Evolutionary conservation across 2,329 filamentous ascomycete genomes (phyloP).

Genomic region (Phaeosphaeria sp.): DNA sequence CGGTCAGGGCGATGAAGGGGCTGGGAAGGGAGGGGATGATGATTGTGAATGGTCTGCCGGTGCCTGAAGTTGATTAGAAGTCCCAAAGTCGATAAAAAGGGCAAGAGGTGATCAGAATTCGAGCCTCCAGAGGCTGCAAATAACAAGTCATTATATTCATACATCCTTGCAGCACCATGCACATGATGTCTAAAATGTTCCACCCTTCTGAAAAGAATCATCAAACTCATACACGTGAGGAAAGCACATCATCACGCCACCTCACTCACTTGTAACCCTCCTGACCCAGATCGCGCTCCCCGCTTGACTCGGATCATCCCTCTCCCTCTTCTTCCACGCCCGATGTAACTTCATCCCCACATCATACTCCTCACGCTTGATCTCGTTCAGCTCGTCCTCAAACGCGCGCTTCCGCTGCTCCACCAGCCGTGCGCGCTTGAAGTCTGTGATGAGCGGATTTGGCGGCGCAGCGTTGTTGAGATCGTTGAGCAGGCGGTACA

Average conservation of each 20-base stretch:
- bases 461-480: conserved; percentile 42
- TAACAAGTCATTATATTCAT: neutral
- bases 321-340: conserved; percentile 48
- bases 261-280: conserved; percentile 38
- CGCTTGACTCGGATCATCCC: conserved; percentile 40
- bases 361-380: conserved; percentile 48
- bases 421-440: conserved; percentile 40
- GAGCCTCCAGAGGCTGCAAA: neutral
- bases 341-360: conserved; percentile 49
- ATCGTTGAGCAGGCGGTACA: conserved; percentile 44
- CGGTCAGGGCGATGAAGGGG: conserved; percentile 69
- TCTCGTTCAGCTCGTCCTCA: conserved; percentile 47
- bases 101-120: conserved; percentile 51
- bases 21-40: conserved; percentile 71
- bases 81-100: too few relatives aligned
- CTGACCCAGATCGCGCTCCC: conserved; percentile 49
- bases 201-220: neutral
- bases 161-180: neutral
- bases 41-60: conserved; percentile 76
- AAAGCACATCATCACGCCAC: neutral
- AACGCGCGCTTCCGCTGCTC: conserved; percentile 46
- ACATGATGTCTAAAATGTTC: neutral
- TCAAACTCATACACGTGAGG: neutral
- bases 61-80: conserved; percentile 71
- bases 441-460: conserved; percentile 49